Evolutionary conservation across 768 basidiomycete species (phyloP), one percentile per base, ranked within the genome.

Genomic region (Sporobolomyces roseus): DNA sequence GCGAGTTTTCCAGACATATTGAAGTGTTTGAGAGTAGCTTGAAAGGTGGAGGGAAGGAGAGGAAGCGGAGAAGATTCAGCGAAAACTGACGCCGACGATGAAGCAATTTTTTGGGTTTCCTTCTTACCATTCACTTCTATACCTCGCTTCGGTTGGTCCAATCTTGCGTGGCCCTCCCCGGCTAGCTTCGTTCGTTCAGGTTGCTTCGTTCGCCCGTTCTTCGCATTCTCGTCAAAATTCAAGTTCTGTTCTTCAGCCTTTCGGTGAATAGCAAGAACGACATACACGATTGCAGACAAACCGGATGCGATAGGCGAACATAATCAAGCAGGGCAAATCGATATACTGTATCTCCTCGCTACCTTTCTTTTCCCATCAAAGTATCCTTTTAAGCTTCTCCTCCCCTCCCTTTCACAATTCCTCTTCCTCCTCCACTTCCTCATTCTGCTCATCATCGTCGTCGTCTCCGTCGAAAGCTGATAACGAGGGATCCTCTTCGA

Each of bases 1-100:
- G 68, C 68, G 51, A 64, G 62, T 58, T 69, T 64, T 48, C 63
- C 68, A 64, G 68, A 69, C 68, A 69, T 69, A 12, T n/a, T 36
- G 38, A 29, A 21, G 10, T 8, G 25, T n/a, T n/a, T n/a, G n/a
- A n/a, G n/a, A n/a, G n/a, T n/a, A 38, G n/a, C n/a, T 17, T 23
- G 13, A 29, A 41, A 41, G 23, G 52, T 4, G 12, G 30, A 10
- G 13, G 30, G 35, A 17, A 25, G 27, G 49, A 9, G 25, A 50
- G 49, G 27, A 50, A 50, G 25, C n/a, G 17, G 49, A 12, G 10
- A 23, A 21, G n/a, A 10, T 50, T n/a, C n/a, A n/a, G n/a, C 38
- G 38, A 41, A 9, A 41, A 41, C 38, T 17, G 38, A 41, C 10
- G 38, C 38, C 45, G 45, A 46, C 45, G 45, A 13, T 21, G 23